Evolutionary conservation across 163 green algal genomes (phyloP).

Genomic region (Scenedesmus sp.): DNA sequence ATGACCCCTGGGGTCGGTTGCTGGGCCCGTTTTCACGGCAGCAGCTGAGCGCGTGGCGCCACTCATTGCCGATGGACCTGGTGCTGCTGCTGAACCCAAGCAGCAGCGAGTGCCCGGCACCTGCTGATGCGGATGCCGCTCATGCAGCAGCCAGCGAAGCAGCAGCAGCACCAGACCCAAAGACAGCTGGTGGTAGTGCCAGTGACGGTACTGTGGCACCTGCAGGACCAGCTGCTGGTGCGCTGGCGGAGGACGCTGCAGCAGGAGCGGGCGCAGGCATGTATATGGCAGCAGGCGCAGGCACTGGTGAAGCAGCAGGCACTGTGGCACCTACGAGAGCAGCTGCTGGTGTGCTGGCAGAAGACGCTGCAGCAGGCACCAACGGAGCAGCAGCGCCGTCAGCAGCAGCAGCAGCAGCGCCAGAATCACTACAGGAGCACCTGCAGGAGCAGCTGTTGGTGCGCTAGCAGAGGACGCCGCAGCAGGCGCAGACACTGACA

Average conservation of each 20-base stretch:
- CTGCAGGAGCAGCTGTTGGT: background rate
- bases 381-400: conserved; percentile 10
- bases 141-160: background rate
- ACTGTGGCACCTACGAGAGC: conserved; percentile 3
- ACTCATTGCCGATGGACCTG: conserved; percentile 60
- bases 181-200: too few species aligned
- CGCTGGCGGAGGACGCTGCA: too few species aligned
- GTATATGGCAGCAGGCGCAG: too few species aligned
- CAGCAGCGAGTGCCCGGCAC: background rate
- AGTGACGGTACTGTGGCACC: too few species aligned
- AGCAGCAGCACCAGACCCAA: conserved; percentile 10
- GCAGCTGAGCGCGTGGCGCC: conserved; percentile 52
- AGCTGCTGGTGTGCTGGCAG: background rate
- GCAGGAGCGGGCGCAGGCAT: too few species aligned
- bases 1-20: conserved; percentile 19
- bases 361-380: conserved; percentile 1
- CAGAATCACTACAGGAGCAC: background rate
- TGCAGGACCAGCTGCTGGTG: too few species aligned
- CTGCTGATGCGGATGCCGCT: background rate
- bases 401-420: background rate
- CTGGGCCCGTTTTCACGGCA: conserved; percentile 53
- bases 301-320: background rate
- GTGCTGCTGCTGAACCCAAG: conserved; percentile 27
- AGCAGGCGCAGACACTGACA: conserved; percentile 11
- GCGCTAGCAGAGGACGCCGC: background rate